phyloP scores from a whole-genome alignment of 306 rosid species.

The Carpinus viminea region DNA sequence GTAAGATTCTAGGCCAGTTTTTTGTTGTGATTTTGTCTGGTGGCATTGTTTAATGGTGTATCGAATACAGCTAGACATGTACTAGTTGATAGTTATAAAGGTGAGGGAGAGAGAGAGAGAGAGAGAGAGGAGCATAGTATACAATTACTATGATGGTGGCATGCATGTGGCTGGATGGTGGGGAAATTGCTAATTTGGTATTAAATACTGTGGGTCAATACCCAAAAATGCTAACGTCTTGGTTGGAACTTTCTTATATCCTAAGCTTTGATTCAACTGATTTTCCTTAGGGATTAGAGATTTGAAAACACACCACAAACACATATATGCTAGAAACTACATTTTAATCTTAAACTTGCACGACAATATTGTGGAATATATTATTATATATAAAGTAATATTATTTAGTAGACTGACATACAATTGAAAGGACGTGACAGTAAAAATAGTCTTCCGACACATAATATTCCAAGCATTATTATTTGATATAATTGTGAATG shows the following conservation, averaged over 20 bases:
- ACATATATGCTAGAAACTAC: too few species aligned
- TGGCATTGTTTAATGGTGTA: conserved; percentile 8
- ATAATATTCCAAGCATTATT: too few species aligned
- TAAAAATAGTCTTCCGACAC: too few species aligned
- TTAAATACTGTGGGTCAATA: conserved; percentile 9
- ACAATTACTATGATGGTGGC: conserved; percentile 16
- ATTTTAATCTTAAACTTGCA: too few species aligned
- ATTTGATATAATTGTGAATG: too few species aligned
- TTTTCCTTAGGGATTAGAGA: not conserved
- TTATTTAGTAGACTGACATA: too few species aligned
- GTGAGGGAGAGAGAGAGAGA: not conserved
- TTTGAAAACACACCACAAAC: not conserved
- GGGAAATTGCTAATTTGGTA: not conserved
- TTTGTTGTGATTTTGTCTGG: conserved; percentile 6
- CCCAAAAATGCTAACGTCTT: conserved; percentile 5
- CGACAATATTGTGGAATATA: too few species aligned
- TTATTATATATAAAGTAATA: too few species aligned
- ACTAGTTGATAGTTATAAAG: conserved; percentile 22
- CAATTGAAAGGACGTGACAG: too few species aligned
- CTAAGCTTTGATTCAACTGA: not conserved
- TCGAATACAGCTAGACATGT: not conserved
- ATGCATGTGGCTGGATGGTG: conserved; percentile 32
- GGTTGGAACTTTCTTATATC: not conserved
- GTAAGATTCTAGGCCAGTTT: conserved; percentile 53
- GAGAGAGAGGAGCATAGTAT: not conserved